Evolutionary conservation across 2,329 filamentous ascomycete species (phyloP), one percentile per base, ranked within the genome.

Genomic region (Aureobasidium namibiae): DNA sequence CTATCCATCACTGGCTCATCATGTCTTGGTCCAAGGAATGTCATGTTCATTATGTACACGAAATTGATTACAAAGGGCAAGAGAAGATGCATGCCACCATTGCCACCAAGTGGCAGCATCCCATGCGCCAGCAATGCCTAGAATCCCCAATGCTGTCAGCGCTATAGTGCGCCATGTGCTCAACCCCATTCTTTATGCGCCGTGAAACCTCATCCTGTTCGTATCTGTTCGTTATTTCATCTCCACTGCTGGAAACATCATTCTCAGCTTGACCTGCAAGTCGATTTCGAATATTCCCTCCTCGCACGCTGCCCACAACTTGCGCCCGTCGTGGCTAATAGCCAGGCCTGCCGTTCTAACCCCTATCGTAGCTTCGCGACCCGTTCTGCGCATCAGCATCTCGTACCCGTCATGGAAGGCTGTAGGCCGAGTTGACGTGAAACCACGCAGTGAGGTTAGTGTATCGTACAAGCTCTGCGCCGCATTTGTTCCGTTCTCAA

Each of bases 231-330:
- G 29, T 62, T 64, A 75, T 42, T 72, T 67, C 24, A 71, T 70
- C 42, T 70, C 69, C 38, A 76, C 67, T 34, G 73, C 72, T 5
- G 74, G 72, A 62, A 72, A 74, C 41, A 68, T 70, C 70, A 84
- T 88, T 61, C 88, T 78, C 60, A 75, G 78, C 50, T 81, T 77
- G 18, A 85, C 66, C 68, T 90, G 85, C 63, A 92, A 79, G 34
- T 79, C 80, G 65, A 89, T 83, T 72, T 91, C 87, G 67, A 89
- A 89, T 57, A 92, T 86, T 59, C 88, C 88, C 64, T 89, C 84
- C 68, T 89, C 85, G 34, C 74, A 76, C 5, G 75, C 76, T 36
- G 73, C 76, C 66, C 76, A 79, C 36, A 80, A 65, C 57, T 66
- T 76, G 21, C 74, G 65, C 9, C 77, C 77, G 65, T 80, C 77